Percentiles rank a stretch among this genome's conserved stretches.
Conservation (phyloP, 78 protist genomes). For the Diacronema lutheri region DNA sequence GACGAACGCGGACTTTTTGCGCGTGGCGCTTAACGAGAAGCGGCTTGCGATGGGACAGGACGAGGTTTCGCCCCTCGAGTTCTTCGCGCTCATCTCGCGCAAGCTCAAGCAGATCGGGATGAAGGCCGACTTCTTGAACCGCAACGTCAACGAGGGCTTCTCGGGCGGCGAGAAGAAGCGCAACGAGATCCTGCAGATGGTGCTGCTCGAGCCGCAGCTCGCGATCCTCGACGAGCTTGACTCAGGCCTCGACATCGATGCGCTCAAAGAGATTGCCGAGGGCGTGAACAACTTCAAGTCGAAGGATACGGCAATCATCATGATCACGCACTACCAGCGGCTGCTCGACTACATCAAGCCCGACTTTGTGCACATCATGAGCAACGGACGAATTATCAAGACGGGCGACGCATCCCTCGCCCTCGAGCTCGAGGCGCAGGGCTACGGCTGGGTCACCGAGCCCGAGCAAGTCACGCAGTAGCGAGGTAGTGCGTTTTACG, state of each 20-base stretch:
- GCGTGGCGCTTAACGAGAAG: slow-evolving; percentile 12
- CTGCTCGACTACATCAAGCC: slow-evolving; percentile 29
- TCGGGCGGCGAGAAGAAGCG: slow-evolving; percentile 50
- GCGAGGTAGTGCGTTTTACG: too few species aligned
- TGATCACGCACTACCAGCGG: slow-evolving; percentile 44
- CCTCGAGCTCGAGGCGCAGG: too few species aligned
- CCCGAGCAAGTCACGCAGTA: too few species aligned
- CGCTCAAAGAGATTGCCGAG: slow-evolving; percentile 16
- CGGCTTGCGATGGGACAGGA: neutral
- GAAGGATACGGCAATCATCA: neutral
- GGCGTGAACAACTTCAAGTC: neutral
- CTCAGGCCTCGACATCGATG: slow-evolving; percentile 42
- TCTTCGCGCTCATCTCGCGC: neutral
- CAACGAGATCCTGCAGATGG: slow-evolving; percentile 38
- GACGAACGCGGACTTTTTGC: slow-evolving; percentile 31
- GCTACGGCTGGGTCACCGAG: too few species aligned
- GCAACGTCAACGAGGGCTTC: slow-evolving; percentile 27
- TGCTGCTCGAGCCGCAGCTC: slow-evolving; percentile 24
- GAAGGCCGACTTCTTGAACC: neutral
- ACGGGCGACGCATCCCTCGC: too few species aligned
- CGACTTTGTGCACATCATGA: slow-evolving; percentile 18
- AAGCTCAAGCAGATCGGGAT: neutral
- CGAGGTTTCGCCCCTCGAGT: slow-evolving; percentile 18
- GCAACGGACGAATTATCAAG: too few species aligned
- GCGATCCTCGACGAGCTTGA: slow-evolving; percentile 35